These are phyloP conservation scores for Fusarium keratoplasticum DNA, from an alignment of 2,329 filamentous ascomycete genomes.

Conservation along the genomic window DNA sequence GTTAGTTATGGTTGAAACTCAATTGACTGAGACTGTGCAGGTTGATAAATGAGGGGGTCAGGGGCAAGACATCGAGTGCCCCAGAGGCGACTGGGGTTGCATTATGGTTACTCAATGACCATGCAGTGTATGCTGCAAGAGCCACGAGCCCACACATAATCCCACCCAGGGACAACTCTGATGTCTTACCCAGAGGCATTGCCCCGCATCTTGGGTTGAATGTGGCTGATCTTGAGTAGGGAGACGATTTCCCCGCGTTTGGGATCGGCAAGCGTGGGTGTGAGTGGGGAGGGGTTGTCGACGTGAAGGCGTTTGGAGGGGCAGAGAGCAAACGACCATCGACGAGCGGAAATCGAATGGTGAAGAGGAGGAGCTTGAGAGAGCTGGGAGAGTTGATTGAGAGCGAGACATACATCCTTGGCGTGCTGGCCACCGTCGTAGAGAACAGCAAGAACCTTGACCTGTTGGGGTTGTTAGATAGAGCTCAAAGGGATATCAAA, in stretches of 20 bases:
- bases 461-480: slow-evolving; percentile 64
- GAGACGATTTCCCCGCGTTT: slow-evolving; percentile 45
- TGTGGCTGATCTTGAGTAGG: slow-evolving; percentile 40
- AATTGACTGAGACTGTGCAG: slow-evolving; percentile 19
- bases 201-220: slow-evolving; percentile 37
- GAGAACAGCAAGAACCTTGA: slow-evolving; percentile 93
- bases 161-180: slow-evolving; percentile 18
- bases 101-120: slow-evolving; percentile 14
- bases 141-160: slow-evolving; percentile 13
- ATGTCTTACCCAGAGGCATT: slow-evolving; percentile 19
- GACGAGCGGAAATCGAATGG: slow-evolving; percentile 8
- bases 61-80: slow-evolving; percentile 13
- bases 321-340: slow-evolving; percentile 20
- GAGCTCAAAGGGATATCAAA: slow-evolving; percentile 13
- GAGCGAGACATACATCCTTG: slow-evolving; percentile 72
- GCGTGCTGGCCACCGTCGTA: slow-evolving; percentile 95
- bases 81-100: slow-evolving; percentile 24
- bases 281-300: slow-evolving; percentile 29
- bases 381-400: neutral
- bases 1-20: slow-evolving; percentile 30
- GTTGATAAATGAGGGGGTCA: slow-evolving; percentile 6
- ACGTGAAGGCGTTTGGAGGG: slow-evolving; percentile 11
- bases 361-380: neutral
- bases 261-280: slow-evolving; percentile 38
- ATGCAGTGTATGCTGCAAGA: slow-evolving; percentile 29